phyloP scores from a whole-genome alignment of 31 red algal species.

The Porphyra umbilicalis region DNA sequence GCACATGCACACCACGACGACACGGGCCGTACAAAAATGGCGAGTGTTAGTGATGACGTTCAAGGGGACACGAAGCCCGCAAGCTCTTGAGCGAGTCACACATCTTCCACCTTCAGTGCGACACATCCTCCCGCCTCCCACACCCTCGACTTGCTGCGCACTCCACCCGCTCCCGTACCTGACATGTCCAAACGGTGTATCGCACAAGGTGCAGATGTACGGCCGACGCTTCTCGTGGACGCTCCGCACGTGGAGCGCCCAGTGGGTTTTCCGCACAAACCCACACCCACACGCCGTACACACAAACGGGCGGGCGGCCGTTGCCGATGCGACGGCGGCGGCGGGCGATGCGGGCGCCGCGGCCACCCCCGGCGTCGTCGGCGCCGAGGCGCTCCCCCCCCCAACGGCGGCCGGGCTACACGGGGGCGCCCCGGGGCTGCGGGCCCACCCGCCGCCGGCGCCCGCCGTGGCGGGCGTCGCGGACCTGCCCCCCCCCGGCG shows the following conservation, averaged over 20 bases:
- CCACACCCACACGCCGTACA: conserved; percentile 32
- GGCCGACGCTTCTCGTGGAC: conserved; percentile 77
- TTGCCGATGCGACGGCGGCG: neutral
- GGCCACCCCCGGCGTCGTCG: neutral
- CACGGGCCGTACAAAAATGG: no score
- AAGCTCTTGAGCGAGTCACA: no score
- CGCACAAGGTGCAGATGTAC: conserved; percentile 44
- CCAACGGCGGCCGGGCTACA: neutral
- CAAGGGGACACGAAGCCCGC: no score
- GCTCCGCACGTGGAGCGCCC: conserved; percentile 54
- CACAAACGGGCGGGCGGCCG: conserved; percentile 5
- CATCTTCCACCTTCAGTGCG: no score
- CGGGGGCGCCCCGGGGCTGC: neutral
- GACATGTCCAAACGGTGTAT: conserved; percentile 46
- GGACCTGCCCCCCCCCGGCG: no score
- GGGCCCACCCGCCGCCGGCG: no score
- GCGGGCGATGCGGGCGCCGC: neutral
- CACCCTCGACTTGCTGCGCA: no score
- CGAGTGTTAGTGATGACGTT: no score
- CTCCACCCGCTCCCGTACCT: neutral
- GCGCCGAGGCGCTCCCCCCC: neutral
- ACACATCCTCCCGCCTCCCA: no score
- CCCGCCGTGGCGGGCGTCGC: neutral
- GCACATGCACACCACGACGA: no score
- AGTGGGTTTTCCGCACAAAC: conserved; percentile 64